phyloP scores from a whole-genome alignment of 2,329 filamentous ascomycete genomes.

The Colletotrichum incanum region DNA sequence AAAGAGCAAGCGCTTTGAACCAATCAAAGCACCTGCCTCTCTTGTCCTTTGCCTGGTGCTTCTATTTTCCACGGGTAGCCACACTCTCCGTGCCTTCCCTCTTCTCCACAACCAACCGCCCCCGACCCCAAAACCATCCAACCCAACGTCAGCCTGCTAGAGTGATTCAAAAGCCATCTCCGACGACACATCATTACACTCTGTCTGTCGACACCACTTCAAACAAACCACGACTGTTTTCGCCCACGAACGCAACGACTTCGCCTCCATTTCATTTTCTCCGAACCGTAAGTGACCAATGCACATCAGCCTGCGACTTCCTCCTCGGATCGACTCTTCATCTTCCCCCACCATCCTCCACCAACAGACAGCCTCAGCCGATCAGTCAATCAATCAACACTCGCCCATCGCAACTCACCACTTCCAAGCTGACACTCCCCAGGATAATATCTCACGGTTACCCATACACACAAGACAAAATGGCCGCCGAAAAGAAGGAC shows the following conservation, averaged over 20 bases:
- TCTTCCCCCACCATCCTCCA: conserved; percentile 14
- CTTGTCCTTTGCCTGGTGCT: not conserved
- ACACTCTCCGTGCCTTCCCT: conserved; percentile 12
- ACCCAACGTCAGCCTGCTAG: conserved; percentile 28
- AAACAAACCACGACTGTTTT: not conserved
- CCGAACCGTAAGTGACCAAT: not conserved
- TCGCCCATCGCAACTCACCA: conserved; percentile 3
- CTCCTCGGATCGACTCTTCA: not conserved
- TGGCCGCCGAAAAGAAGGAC: conserved; percentile 53
- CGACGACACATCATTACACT: conserved; percentile 14
- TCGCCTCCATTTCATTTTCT: not conserved
- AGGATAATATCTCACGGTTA: not conserved
- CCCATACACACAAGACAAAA: conserved; percentile 47
- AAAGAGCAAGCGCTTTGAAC: not conserved
- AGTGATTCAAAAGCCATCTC: conserved; percentile 25
- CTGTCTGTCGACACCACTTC: not conserved
- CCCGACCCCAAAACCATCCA: conserved; percentile 14
- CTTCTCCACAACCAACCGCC: conserved; percentile 27
- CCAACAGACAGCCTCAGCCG: not conserved
- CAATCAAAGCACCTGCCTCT: conserved; percentile 9
- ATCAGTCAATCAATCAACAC: conserved; percentile 5
- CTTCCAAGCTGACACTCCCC: conserved; percentile 2
- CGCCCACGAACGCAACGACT: not conserved
- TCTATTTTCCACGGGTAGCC: conserved; percentile 24
- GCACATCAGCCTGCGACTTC: not conserved